Percentiles rank a stretch among this genome's conserved stretches.
Conservation (phyloP, 179 eudicot genomes). For the Amaranthus tricolor region DNA sequence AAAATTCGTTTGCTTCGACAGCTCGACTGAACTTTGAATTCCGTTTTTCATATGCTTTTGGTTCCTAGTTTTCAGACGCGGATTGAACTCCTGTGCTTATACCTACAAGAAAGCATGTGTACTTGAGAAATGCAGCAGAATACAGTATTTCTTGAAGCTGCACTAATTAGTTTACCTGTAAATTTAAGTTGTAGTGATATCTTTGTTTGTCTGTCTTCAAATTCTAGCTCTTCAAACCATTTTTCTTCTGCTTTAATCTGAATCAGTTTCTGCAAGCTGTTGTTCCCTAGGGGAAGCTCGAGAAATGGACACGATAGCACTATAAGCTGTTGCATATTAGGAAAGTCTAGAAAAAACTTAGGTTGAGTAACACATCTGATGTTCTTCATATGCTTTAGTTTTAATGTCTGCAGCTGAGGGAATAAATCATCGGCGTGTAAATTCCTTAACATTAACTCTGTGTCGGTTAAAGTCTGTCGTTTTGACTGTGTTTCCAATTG, state of each 20-base stretch:
- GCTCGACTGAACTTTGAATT: too few species aligned
- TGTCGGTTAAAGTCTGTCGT: not conserved
- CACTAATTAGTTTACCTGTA: constrained; percentile 19
- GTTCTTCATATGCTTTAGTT: constrained; percentile 20
- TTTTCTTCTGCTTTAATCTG: constrained; percentile 24
- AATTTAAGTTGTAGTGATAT: constrained; percentile 9
- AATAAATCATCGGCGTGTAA: constrained; percentile 13
- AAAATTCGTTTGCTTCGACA: too few species aligned
- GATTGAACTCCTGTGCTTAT: too few species aligned
- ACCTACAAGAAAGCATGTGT: not conserved
- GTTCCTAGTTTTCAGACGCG: too few species aligned
- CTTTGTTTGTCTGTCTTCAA: constrained; percentile 11
- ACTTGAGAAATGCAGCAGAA: not conserved
- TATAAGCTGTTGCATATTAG: constrained; percentile 17
- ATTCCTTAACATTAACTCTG: not conserved
- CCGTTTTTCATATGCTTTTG: too few species aligned
- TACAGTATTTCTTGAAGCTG: not conserved
- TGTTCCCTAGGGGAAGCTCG: constrained; percentile 21
- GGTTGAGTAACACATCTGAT: constrained; percentile 14
- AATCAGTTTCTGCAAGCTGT: constrained; percentile 19
- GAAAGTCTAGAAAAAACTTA: constrained; percentile 17
- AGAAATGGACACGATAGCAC: constrained; percentile 20
- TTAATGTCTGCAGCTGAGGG: constrained; percentile 21
- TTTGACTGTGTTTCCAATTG: not conserved
- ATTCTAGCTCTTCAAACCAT: constrained; percentile 28